Conservation (phyloP, 2,329 filamentous ascomycete genomes). For the Aspergillus quadrilineatus region DNA sequence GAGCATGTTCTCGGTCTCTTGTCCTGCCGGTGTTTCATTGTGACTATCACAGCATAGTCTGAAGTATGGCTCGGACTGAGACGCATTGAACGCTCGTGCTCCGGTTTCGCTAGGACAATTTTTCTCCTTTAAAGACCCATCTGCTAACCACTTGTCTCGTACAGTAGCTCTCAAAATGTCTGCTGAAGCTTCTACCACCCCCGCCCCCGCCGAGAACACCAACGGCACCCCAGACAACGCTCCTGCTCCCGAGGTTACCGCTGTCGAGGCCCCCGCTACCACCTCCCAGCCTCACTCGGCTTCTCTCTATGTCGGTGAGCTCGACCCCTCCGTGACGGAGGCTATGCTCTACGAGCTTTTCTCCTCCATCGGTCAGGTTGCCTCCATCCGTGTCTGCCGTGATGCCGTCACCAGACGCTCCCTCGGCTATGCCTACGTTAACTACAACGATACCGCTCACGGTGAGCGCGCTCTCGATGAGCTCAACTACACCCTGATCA, state of each 20-base stretch:
- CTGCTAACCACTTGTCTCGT: constrained; percentile 5
- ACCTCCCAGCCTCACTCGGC: constrained; percentile 88
- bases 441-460: constrained; percentile 97
- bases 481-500: constrained; percentile 99
- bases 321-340: constrained; percentile 96
- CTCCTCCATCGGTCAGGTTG: constrained; percentile 97
- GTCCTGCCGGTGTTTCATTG: not conserved
- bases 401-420: constrained; percentile 98
- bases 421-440: constrained; percentile 98
- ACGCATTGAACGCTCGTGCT: not conserved
- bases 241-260: constrained; percentile 40
- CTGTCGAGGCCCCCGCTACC: constrained; percentile 52
- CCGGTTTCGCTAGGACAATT: not conserved
- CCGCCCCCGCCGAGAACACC: constrained; percentile 56
- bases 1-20: not conserved
- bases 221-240: constrained; percentile 64
- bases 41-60: not conserved
- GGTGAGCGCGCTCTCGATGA: constrained; percentile 98
- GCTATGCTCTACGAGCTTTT: constrained; percentile 99
- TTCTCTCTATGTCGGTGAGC: constrained; percentile 97
- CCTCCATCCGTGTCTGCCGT: constrained; percentile 98
- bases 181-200: constrained; percentile 72
- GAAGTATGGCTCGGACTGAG: not conserved
- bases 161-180: constrained; percentile 63
- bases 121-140: not conserved